phyloP scores from a whole-genome alignment of 495 filamentous ascomycete species.

The Xylaria scruposa region DNA sequence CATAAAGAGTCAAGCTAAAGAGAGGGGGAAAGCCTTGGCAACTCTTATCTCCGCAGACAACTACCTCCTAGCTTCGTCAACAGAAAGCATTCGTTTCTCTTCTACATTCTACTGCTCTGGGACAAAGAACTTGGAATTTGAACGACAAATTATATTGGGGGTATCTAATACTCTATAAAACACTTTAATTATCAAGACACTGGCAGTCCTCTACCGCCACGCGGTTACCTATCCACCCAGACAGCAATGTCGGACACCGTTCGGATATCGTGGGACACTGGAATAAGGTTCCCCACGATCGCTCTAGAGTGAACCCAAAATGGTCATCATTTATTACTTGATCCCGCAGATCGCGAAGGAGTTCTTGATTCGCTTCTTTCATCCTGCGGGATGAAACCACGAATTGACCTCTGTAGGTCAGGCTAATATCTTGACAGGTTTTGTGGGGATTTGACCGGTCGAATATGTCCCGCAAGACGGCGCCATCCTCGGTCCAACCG shows the following conservation, averaged over 20 bases:
- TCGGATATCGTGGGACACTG: constrained; percentile 30
- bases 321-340: constrained; percentile 10
- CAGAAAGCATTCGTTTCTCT: not conserved
- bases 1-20: not conserved
- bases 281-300: constrained; percentile 26
- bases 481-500: constrained; percentile 21
- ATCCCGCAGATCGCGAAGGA: constrained; percentile 17
- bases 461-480: constrained; percentile 21
- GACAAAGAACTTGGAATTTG: not conserved
- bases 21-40: not conserved
- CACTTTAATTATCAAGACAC: constrained; percentile 15
- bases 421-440: constrained; percentile 25
- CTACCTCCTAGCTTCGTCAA: not conserved
- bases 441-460: constrained; percentile 22
- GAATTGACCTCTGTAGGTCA: constrained; percentile 29
- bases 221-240: constrained; percentile 26
- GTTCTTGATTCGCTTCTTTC: constrained; percentile 22
- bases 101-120: not conserved
- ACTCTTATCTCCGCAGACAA: not conserved
- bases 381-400: constrained; percentile 26
- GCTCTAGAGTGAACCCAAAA: constrained; percentile 25
- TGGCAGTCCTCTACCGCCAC: constrained; percentile 24
- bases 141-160: constrained; percentile 9
- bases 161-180: constrained; percentile 21
- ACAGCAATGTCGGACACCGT: constrained; percentile 28